phyloP scores from a whole-genome alignment of 768 basidiomycete genomes.

The Galerina marginata region DNA sequence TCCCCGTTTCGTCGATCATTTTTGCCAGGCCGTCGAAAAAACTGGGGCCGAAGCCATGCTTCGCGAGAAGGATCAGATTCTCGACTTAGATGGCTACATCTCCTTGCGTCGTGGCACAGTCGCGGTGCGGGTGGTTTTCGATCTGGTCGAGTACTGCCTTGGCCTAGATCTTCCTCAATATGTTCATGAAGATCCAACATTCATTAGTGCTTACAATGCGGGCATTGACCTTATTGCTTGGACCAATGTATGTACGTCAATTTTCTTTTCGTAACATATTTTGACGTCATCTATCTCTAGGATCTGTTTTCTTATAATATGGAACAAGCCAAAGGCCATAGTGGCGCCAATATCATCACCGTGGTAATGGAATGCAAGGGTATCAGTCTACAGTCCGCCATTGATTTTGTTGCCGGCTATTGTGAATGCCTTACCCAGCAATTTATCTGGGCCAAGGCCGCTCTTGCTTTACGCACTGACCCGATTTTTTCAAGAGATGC shows the following conservation, averaged over 20 bases:
- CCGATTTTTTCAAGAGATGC: conserved; percentile 4
- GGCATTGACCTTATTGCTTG: conserved; percentile 8
- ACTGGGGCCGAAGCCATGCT: conserved; percentile 7
- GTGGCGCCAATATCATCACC: conserved; percentile 9
- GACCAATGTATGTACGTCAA: background rate
- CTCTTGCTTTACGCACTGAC: background rate
- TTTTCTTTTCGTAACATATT: too few relatives aligned
- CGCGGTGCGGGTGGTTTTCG: conserved; percentile 7
- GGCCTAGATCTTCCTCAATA: conserved; percentile 8
- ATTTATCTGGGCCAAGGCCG: conserved; percentile 1
- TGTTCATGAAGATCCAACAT: conserved; percentile 7
- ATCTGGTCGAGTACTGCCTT: conserved; percentile 10
- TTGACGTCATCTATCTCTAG: background rate
- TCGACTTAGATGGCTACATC: conserved; percentile 8
- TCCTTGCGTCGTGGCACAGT: conserved; percentile 4
- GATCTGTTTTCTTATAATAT: conserved; percentile 12
- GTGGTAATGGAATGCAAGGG: conserved; percentile 14
- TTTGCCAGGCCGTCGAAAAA: conserved; percentile 8
- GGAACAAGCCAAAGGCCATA: conserved; percentile 12
- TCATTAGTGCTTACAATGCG: conserved; percentile 13
- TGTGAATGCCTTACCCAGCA: conserved; percentile 7
- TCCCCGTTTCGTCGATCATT: conserved; percentile 7
- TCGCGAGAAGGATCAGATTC: conserved; percentile 8
- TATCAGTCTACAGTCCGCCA: conserved; percentile 1
- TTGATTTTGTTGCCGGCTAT: conserved; percentile 7